Conservation (phyloP, 768 basidiomycete species). For the Rhodocollybia butyracea region DNA sequence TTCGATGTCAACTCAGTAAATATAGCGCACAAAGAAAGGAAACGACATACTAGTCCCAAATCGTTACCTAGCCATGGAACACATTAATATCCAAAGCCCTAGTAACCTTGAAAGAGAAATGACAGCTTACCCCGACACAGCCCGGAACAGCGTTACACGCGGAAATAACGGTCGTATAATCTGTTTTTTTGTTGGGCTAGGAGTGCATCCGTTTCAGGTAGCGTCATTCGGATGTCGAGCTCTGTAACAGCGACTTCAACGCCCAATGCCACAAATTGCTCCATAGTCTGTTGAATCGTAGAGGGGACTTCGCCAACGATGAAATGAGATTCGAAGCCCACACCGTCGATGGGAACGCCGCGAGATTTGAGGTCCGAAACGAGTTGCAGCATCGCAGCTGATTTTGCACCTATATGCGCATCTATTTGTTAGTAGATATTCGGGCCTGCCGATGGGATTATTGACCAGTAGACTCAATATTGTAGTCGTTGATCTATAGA, state of each 20-base stretch:
- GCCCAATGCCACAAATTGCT: conserved; percentile 54
- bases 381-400: conserved; percentile 52
- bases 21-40: conserved; percentile 19
- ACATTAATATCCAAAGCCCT: neutral
- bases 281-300: conserved; percentile 42
- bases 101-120: neutral
- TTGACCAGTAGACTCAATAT: conserved; percentile 39
- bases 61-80: neutral
- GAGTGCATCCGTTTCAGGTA: conserved; percentile 46
- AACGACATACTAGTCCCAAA: conserved; percentile 5
- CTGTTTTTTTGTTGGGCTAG: conserved; percentile 52
- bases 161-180: conserved; percentile 41
- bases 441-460: no score
- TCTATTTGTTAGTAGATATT: no score
- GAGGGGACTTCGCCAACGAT: conserved; percentile 54
- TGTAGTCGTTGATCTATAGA: conserved; percentile 18
- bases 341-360: conserved; percentile 54
- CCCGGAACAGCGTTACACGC: conserved; percentile 29
- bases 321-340: conserved; percentile 61
- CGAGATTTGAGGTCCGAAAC: conserved; percentile 43
- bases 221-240: conserved; percentile 60
- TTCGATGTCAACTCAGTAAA: neutral
- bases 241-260: conserved; percentile 70
- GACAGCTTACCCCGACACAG: conserved; percentile 9
- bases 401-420: no score